Conservation (phyloP, 805 yeast genomes). For the Torulaspora microellipsoides region DNA sequence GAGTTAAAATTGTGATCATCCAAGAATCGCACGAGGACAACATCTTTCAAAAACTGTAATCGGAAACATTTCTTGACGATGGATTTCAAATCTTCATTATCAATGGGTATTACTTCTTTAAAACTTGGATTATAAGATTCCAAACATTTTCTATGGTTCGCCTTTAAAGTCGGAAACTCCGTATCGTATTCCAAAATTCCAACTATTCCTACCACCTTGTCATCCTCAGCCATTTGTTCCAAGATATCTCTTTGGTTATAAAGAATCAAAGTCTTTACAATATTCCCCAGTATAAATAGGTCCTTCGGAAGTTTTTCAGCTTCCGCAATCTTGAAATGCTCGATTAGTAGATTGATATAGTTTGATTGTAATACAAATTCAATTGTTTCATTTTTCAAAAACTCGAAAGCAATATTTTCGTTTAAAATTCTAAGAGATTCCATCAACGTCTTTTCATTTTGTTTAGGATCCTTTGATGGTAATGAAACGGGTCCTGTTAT, state of each 20-base stretch:
- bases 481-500: conserved; percentile 74
- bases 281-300: conserved; percentile 65
- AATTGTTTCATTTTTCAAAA: conserved; percentile 53
- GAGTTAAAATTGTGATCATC: conserved; percentile 76
- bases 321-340: conserved; percentile 56
- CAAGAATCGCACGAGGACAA: conserved; percentile 71
- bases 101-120: conserved; percentile 66
- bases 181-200: conserved; percentile 90
- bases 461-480: conserved; percentile 53
- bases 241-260: conserved; percentile 65
- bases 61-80: conserved; percentile 72
- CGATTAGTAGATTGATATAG: conserved; percentile 50
- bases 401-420: conserved; percentile 58
- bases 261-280: conserved; percentile 63
- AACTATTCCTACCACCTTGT: conserved; percentile 51
- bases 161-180: conserved; percentile 73
- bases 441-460: conserved; percentile 43
- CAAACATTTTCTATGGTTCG: conserved; percentile 70
- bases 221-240: conserved; percentile 53
- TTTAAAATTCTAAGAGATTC: conserved; percentile 53
- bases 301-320: conserved; percentile 44
- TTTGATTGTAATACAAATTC: conserved; percentile 49
- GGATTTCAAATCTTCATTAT: conserved; percentile 43
- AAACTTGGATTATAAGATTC: conserved; percentile 46
- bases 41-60: conserved; percentile 79